Base-by-base conservation (phyloP, 192 early-diverging fungal species). In the Phlyctochytrium planicorne region DNA sequence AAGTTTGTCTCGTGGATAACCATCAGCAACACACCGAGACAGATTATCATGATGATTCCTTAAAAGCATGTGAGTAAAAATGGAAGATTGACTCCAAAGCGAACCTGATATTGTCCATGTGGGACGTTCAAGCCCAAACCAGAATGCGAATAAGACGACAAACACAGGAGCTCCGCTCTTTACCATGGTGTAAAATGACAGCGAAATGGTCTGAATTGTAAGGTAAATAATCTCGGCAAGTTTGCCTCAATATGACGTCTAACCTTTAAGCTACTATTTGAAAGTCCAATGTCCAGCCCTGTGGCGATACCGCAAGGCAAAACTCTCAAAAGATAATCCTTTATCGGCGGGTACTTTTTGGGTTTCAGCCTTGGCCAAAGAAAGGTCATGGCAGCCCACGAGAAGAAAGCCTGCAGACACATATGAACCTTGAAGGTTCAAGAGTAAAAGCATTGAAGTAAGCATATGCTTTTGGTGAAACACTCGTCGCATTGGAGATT, bases 271-370 rank as follows among this genome's bases (percentile, higher is more conserved):
- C 89, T 91, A 6, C 89, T 80, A 70, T 96, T 97, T 67, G 92
- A 93, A 34, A 97, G 73, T 1, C 94, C 95, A 66, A 96, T 90
- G 69, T 97, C 95, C 76, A 95, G 66, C 25, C 91, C 91, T 1
- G 94, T 92, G 0, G 95, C 91, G 6, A 95, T 57, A 31, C 90
- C 93, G 71, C 94, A 95, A 0, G 95, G 95, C 3, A 96, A 74
- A 2, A 91, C 89, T 60, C 90, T 90, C 30, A 80, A 85, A 24
- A 87, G 35, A 62, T 90, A 90, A 34, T 91, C 84, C 35, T 73
- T 57, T 62, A 66, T 66, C 0, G 84, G 67, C 0, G 90, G 90
- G 47, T 78, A 55, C 47, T 76, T 72, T 33, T 75, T 76, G 2
- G 92, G 93, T 31, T 84, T 76, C 60, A 92, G 64, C 1, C 50